Evolutionary conservation across 495 filamentous ascomycete species (phyloP), one percentile per base, ranked within the genome.

Genomic region (Schizothecium vesticola): DNA sequence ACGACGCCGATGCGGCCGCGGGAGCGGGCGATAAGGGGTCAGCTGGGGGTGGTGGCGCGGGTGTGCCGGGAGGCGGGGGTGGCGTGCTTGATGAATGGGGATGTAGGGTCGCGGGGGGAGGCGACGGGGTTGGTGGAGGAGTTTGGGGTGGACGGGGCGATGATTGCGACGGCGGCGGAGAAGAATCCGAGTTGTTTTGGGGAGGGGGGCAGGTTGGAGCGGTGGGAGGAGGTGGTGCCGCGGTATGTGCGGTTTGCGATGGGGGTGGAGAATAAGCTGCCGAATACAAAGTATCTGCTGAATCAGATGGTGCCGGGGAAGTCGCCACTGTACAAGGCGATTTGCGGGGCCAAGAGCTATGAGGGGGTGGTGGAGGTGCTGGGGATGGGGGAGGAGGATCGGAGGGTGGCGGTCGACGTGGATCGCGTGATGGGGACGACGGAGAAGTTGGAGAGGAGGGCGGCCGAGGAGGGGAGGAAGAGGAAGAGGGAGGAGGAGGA

Each of bases 161-260:
- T 99, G 95, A 97, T 99, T 73, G 96, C 95, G 12, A 94, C 91
- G 3, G 84, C 90, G 8, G 95, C 95, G 0, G 95, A 98, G 81
- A 81, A 87, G 67, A 98, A 99, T 71, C 86, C 92, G 22, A 94
- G 91, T 58, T 90, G 89, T 67, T 99, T 98, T 2, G 77, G 84
- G 29, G 86, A 81, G 0, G 86, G 90, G 29, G 91, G 91, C 2
- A 89, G 90, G 3, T 72, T 89, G 19, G 21, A 0, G 13, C 13
- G 7, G 0, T 98, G 94, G 94, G 75, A 79, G 55, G 89, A 93
- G 23, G 86, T 95, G 2, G 92, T 90, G 3, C 80, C 86, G 67
- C 84, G 88, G 65, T 97, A 97, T 74, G 67, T 97, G 60, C 81
- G 84, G 66, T 85, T 81, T 24, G 86, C 88, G 22, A 78, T 98